Base-by-base conservation (phyloP, 257 asterid genomes). In the Buddleja alternifolia region DNA sequence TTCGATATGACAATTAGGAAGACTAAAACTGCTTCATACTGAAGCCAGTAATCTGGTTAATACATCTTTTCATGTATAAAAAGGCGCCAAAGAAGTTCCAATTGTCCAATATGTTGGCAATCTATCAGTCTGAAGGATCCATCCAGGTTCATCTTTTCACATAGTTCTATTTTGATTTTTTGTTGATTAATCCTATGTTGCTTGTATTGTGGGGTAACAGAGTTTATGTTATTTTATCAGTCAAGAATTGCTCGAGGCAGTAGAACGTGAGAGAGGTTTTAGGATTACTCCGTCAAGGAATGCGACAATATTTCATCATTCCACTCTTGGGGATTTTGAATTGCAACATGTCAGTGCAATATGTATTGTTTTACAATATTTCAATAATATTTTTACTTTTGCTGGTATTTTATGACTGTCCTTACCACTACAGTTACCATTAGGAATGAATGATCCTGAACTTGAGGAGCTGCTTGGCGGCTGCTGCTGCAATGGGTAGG, bases 41-140 rank as follows among this genome's bases (percentile, higher is more conserved):
- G n/a, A n/a, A n/a, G n/a, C n/a, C n/a, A n/a, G n/a, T n/a, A n/a
- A n/a, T n/a, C n/a, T n/a, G n/a, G n/a, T n/a, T n/a, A n/a, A n/a
- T n/a, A n/a, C 44, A 71, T 50, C 59, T 23, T 74, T 62, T 32
- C 62, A 15, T 81, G 52, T 54, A 57, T 63, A 46, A 64, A 46
- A 75, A 93, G 98, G 98, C 88, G 97, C 70, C 96, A 93, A 67
- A 85, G 98, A 78, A 93, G 98, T 78, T 93, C 98, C 58, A 84
- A 83, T 53, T 93, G 98, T 77, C 97, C 98, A 55, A 93, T 93
- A 97, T 93, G 98, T 73, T 93, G 95, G 97, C 97, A 83, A 80
- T 21, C 78, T 66, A 74, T 93, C 80, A 87, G 93, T 76, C 81
- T 93, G 84, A 86, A 93, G 71, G 99, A 93, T 82, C 84, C 93